phyloP scores from a whole-genome alignment of 192 early-diverging fungal species.

The Endogone sp. region DNA sequence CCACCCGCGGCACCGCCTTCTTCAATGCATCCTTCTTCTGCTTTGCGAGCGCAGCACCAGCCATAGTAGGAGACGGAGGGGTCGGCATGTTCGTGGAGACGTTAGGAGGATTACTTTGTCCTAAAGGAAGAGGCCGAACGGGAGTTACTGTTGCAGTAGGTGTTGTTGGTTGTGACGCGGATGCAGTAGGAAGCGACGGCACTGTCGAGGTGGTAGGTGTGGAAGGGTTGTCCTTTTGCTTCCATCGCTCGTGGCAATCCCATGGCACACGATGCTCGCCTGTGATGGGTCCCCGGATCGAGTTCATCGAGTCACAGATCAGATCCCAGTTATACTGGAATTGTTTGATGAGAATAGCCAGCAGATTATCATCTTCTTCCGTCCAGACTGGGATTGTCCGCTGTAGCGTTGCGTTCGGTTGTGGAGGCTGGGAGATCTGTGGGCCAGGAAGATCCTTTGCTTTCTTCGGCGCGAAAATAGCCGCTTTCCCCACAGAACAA shows the following conservation, averaged over 20 bases:
- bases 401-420: slow-evolving; percentile 30
- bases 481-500: slow-evolving; percentile 1
- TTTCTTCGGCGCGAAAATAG: slow-evolving; percentile 37
- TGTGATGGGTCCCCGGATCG: slow-evolving; percentile 38
- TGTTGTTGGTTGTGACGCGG: background rate
- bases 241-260: slow-evolving; percentile 64
- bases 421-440: slow-evolving; percentile 29
- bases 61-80: slow-evolving; percentile 15
- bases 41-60: slow-evolving; percentile 18
- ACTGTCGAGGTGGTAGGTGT: background rate
- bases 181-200: background rate
- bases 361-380: slow-evolving; percentile 50
- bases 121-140: background rate
- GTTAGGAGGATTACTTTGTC: background rate
- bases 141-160: background rate
- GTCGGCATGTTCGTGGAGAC: slow-evolving; percentile 22
- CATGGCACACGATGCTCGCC: slow-evolving; percentile 54
- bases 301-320: slow-evolving; percentile 58
- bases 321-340: slow-evolving; percentile 66
- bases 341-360: slow-evolving; percentile 48
- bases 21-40: slow-evolving; percentile 37
- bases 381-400: slow-evolving; percentile 37
- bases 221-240: slow-evolving; percentile 41
- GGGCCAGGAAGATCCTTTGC: slow-evolving; percentile 38
- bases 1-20: slow-evolving; percentile 14